Base-by-base conservation (phyloP, 768 basidiomycete genomes). In the Termitomyces sp. region DNA sequence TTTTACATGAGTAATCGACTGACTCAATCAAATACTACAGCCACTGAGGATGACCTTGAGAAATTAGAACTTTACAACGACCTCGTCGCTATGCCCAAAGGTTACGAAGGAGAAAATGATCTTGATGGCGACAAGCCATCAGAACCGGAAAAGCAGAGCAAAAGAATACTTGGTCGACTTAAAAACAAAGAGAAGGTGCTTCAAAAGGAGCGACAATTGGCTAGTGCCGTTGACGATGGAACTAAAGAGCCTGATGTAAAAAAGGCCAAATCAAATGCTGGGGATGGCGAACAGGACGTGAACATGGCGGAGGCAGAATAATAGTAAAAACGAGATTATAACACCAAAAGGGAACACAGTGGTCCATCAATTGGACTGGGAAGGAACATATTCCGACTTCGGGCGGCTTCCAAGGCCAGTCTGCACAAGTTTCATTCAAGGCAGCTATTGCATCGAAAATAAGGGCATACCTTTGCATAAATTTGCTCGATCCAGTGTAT, bases 401-500 rank as follows among this genome's bases (percentile, higher is more conserved):
- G 70, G 63, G 23, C 70, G 68, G 56, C 68, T 70, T 23, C 69
- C 68, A 35, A 70, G 58, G 16, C 65, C 69, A 5, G 65, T 65
- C 69, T 70, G 20, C 5, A 38, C 32, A 14, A 16, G 14, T 23
- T n/a, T 35, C 50, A 55, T 38, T 48, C 18, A 61, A 50, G 18
- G 9, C 26, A 50, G 14, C 18, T 28, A 8, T 10, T 14, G 47
- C 28, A 33, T 33, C 5, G n/a, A 26, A 14, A 18, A 32, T 5
- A 50, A 32, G 18, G 53, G 61, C 73, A 28, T 56, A 79, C 82
- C 75, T 77, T 76, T 30, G 73, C 74, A 64, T 88, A 87, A 16
- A 87, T 74, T 12, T 68, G 73, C 72, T 88, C 87, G 49, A 88
- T 79, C 67, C 75, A 80, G 61, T 78, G 71, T 77, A 86, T 84